Base-by-base conservation (phyloP, 805 yeast genomes). In the Brettanomyces anomalus region DNA sequence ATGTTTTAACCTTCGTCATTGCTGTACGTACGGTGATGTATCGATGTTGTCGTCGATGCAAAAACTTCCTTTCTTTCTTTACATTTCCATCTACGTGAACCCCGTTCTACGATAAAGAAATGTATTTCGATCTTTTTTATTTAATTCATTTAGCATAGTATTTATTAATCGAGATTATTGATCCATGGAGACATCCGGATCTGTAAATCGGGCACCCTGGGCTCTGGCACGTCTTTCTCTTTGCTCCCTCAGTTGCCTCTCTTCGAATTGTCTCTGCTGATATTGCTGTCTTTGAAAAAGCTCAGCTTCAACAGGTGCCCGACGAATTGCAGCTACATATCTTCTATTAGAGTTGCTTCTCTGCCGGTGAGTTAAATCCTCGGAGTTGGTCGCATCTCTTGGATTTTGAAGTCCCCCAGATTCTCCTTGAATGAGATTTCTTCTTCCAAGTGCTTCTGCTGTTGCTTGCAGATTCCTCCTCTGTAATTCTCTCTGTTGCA, bases 291-390 rank as follows among this genome's bases (percentile, higher is more conserved):
- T n/a, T 21, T 16, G 36, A 28, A 39, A 39, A 5, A 39, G 41
- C 10, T 39, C 41, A 15, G 41, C 41, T 21, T 39, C 41, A 14
- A 31, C 28, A 14, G 41, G 41, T 39, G 41, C 28, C 14, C 36
- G 24, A 14, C 33, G 41, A 10, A 31, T 39, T 11, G 41, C 36
- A 39, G 34, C 18, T n/a, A n/a, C 15, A 16, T 32, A n/a, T n/a
- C 18, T n/a, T 32, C 34, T 32, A 6, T 6, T 32, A 16, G 18
- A 16, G 13, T 2, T 16, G 13, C 34, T 32, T 32, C 34, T 32
- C 13, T n/a, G 18, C 18, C 18, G 7, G 18, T 16, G 37, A 13
- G 37, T 20, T 17, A 14, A 18, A 14, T 18, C n/a, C 10, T 11
- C 21, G 7, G 20, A 14, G n/a, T 19, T 16, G 20, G 7, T 14